Evolutionary conservation across 2,329 filamentous ascomycete genomes (phyloP).

Genomic region (Aureobasidium sp.): DNA sequence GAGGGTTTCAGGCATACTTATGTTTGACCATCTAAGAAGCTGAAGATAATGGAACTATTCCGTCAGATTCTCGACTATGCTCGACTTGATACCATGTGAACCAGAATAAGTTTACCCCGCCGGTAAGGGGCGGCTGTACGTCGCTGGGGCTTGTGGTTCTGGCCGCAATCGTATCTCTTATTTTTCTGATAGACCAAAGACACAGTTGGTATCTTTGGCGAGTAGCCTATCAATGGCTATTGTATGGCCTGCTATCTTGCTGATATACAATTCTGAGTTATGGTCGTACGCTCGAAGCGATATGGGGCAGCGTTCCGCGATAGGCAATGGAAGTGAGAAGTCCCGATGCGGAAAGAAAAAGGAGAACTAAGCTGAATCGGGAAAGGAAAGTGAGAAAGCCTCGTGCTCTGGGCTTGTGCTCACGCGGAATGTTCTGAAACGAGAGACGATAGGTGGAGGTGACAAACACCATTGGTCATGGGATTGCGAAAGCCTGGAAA

Average conservation of each 20-base stretch:
- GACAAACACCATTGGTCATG: not conserved
- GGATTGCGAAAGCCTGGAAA: too few relatives aligned
- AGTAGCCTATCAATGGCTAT: not conserved
- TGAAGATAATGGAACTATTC: constrained; percentile 2
- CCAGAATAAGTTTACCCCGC: constrained; percentile 2
- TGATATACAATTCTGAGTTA: not conserved
- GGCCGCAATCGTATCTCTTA: not conserved
- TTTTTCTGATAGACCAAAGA: not conserved
- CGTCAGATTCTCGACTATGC: not conserved
- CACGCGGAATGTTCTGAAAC: not conserved
- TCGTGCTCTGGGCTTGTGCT: not conserved
- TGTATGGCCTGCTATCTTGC: not conserved
- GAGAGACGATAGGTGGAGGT: not conserved
- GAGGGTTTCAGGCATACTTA: not conserved
- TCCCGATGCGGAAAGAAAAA: not conserved
- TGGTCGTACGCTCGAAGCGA: not conserved
- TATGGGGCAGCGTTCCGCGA: not conserved
- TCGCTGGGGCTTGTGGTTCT: not conserved
- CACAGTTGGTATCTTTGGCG: not conserved
- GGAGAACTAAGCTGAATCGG: not conserved
- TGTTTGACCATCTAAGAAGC: not conserved
- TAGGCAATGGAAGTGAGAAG: not conserved
- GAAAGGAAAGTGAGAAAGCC: constrained; percentile 3
- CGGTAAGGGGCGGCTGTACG: not conserved
- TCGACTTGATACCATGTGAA: not conserved